These are phyloP conservation scores for Ceratocystiopsis minuta DNA, from an alignment of 2,329 filamentous ascomycete genomes.

Conservation along the genomic window DNA sequence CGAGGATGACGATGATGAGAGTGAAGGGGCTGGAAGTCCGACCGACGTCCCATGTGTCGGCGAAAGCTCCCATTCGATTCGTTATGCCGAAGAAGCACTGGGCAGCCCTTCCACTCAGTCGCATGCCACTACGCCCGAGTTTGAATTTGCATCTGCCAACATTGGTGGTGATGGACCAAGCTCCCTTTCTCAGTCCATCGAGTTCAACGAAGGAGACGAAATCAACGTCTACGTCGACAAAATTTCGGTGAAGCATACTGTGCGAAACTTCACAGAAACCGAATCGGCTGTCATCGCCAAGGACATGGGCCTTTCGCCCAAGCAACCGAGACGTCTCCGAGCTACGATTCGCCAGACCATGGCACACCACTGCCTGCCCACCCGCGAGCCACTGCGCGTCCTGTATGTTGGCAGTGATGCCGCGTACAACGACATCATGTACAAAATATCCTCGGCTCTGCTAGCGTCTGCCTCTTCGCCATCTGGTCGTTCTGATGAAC, in stretches of 20 bases:
- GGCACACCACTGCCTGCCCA: conserved; percentile 25
- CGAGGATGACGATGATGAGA: conserved; percentile 19
- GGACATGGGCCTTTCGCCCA: conserved; percentile 14
- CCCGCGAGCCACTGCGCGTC: conserved; percentile 27
- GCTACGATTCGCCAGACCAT: conserved; percentile 30
- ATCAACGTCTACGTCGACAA: conserved; percentile 17
- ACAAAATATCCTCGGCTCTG: conserved; percentile 30
- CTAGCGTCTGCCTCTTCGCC: conserved; percentile 19
- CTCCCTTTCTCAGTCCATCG: conserved; percentile 20
- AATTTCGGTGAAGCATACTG: conserved; percentile 28
- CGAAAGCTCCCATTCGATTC: conserved; percentile 20
- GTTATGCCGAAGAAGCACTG: conserved; percentile 31
- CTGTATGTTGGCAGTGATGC: conserved; percentile 28
- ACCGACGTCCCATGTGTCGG: conserved; percentile 9
- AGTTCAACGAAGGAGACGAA: conserved; percentile 26
- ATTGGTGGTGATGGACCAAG: conserved; percentile 7
- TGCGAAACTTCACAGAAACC: conserved; percentile 23
- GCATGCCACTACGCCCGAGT: conserved; percentile 6
- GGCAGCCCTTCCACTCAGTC: conserved; percentile 21
- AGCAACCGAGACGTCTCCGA: conserved; percentile 15
- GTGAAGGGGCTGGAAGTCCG: conserved; percentile 10
- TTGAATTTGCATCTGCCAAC: no score
- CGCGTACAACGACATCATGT: conserved; percentile 22
- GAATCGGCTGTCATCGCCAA: conserved; percentile 20
- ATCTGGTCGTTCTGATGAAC: neutral